Percentiles rank a stretch among this genome's conserved stretches.
Evolutionary conservation across 2,329 filamentous ascomycete genomes (phyloP).

Genomic region (Hypoxylon sp.): DNA sequence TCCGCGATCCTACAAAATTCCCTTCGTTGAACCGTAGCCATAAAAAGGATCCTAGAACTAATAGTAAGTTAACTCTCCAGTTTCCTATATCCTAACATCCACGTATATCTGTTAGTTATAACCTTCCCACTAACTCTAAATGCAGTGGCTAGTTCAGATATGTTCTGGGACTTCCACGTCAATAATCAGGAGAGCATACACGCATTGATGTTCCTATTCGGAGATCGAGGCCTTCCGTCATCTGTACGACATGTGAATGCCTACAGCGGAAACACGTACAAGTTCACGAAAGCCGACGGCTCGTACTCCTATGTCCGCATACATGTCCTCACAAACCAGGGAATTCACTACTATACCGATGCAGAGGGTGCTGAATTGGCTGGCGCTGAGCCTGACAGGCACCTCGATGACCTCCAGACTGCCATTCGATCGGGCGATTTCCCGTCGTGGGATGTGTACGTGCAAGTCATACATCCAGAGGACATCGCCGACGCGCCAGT

Average conservation of each 20-base stretch:
- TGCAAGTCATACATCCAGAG: slow-evolving; percentile 68
- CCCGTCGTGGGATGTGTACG: slow-evolving; percentile 66
- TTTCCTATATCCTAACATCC: background rate
- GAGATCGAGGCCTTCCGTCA: slow-evolving; percentile 63
- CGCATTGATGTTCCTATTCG: slow-evolving; percentile 66
- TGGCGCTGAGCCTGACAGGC: slow-evolving; percentile 67
- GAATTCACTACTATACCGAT: slow-evolving; percentile 60
- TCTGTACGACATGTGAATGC: slow-evolving; percentile 63
- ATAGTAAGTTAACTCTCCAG: slow-evolving; percentile 23
- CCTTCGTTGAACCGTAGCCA: slow-evolving; percentile 47
- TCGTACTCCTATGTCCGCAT: slow-evolving; percentile 65
- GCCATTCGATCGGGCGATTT: slow-evolving; percentile 54
- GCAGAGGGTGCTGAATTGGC: slow-evolving; percentile 57
- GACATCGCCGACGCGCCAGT: slow-evolving; percentile 63
- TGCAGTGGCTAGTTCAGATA: slow-evolving; percentile 44
- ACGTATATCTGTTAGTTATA: background rate
- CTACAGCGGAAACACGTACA: slow-evolving; percentile 66
- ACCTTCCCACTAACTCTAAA: slow-evolving; percentile 1
- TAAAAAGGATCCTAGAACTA: slow-evolving; percentile 45
- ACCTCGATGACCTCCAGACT: slow-evolving; percentile 63
- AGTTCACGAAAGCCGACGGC: slow-evolving; percentile 62
- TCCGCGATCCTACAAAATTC: slow-evolving; percentile 48
- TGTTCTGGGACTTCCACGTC: slow-evolving; percentile 51
- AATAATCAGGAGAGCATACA: slow-evolving; percentile 66
- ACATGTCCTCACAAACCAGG: slow-evolving; percentile 64